Base-by-base conservation (phyloP, 2,329 filamentous ascomycete genomes). In the Colletotrichum musicola region DNA sequence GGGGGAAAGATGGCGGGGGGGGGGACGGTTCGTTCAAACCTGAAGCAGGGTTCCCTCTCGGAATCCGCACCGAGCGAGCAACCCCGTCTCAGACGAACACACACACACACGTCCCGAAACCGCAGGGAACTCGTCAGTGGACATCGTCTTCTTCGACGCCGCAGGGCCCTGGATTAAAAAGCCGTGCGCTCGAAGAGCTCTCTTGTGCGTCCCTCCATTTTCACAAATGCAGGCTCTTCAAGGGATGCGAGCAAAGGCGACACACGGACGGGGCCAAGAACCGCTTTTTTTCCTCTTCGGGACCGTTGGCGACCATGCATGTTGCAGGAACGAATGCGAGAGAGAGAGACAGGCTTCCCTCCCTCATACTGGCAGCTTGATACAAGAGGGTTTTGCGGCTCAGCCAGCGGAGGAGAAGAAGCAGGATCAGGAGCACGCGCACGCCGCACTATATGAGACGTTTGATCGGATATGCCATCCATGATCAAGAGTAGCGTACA, bases 391-490 rank as follows among this genome's bases (percentile, higher is more conserved):
- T 25, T 25, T 25, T 25, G 22, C 22, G 22, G 9, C 46, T 4
- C 5, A 22, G n/a, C 46, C 9, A n/a, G 18, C 46, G 30, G 7
- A 35, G 6, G 30, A 49, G 46, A 49, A 20, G 12, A 4, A 49
- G 20, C 46, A 22, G 46, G 14, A 42, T 12, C 46, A 57, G 55
- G 40, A 57, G 38, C 40, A 42, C 2, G 40, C 10, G 40, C 40
- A n/a, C 40, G 40, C 38, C 51, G 25, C 22, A 42, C 18, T 42
- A 59, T 42, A 59, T 60, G 56, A 68, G 58, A 68, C 64, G 64
- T 64, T 59, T 68, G 59, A 70, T 70, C 68, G 46, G 64, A 63
- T 64, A 59, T 60, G 50, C 47, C 68, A 60, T 64, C 64, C 64
- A 68, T 62, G 59, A 54, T 62, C 40, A 40, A 40, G 40, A 42